phyloP scores from a whole-genome alignment of 2,329 filamentous ascomycete species.

The Sclerotinia minor region DNA sequence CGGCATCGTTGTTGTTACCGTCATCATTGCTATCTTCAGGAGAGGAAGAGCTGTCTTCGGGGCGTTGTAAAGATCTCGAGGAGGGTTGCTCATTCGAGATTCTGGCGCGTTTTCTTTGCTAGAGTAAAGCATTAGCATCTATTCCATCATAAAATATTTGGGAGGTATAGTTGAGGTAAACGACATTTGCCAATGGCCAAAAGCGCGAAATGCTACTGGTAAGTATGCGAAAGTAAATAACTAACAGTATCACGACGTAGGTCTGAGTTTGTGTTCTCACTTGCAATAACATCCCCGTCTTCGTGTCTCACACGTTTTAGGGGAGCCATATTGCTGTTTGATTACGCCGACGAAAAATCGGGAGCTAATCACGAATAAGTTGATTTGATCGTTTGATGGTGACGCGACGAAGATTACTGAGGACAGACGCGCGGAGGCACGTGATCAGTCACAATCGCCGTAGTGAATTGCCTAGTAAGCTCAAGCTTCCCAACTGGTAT shows the following conservation, averaged over 20 bases:
- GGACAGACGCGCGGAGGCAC: slow-evolving; percentile 3
- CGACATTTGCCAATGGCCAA: background rate
- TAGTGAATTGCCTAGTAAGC: slow-evolving; percentile 1
- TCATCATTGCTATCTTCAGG: slow-evolving; percentile 38
- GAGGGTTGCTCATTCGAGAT: slow-evolving; percentile 36
- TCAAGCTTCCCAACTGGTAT: background rate
- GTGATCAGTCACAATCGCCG: slow-evolving; percentile 7
- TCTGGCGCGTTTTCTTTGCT: slow-evolving; percentile 48
- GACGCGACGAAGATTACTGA: background rate
- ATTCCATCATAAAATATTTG: background rate
- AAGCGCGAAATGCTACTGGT: background rate
- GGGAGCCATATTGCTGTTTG: slow-evolving; percentile 43
- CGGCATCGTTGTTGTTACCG: slow-evolving; percentile 34
- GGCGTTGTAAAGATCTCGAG: slow-evolving; percentile 30
- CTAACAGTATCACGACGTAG: slow-evolving; percentile 31
- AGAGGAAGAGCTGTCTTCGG: slow-evolving; percentile 31
- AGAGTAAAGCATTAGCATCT: slow-evolving; percentile 22
- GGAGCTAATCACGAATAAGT: background rate
- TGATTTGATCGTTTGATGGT: background rate
- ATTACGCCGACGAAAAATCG: background rate
- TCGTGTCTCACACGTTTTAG: slow-evolving; percentile 45
- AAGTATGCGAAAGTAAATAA: background rate
- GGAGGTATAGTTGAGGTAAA: background rate
- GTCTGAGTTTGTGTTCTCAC: slow-evolving; percentile 38
- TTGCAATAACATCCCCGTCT: slow-evolving; percentile 41